phyloP scores from a whole-genome alignment of 805 yeast species.

The Saturnispora sanitii region DNA sequence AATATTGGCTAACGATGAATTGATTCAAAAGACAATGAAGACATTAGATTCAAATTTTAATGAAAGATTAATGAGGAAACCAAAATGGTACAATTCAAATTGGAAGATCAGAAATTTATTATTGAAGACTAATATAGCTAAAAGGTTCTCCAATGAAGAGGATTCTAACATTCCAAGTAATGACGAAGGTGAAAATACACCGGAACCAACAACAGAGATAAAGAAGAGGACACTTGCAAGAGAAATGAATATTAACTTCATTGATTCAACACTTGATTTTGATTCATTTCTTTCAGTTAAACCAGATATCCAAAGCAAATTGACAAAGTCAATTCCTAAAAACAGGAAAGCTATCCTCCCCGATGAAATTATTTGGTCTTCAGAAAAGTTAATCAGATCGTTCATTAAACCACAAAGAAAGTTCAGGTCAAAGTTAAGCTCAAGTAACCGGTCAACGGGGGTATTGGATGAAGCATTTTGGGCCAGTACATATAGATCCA shows the following conservation, averaged over 20 bases:
- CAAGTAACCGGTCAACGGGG: neutral
- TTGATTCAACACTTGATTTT: too few relatives aligned
- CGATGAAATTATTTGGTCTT: slow-evolving; percentile 46
- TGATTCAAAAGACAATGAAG: slow-evolving; percentile 1
- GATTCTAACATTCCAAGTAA: too few relatives aligned
- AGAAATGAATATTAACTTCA: neutral
- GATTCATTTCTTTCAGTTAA: too few relatives aligned
- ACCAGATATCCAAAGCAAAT: neutral
- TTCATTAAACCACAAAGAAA: slow-evolving; percentile 53
- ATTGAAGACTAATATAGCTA: neutral
- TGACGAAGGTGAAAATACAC: too few relatives aligned
- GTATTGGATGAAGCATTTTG: slow-evolving; percentile 59
- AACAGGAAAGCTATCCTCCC: slow-evolving; percentile 19
- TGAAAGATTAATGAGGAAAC: neutral
- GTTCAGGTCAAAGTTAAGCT: slow-evolving; percentile 15
- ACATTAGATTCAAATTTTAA: slow-evolving; percentile 1
- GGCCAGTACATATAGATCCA: slow-evolving; percentile 47
- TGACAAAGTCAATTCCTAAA: neutral
- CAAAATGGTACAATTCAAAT: slow-evolving; percentile 1
- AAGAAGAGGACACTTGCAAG: neutral
- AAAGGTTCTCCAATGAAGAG: too few relatives aligned
- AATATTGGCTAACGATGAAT: neutral
- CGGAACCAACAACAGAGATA: too few relatives aligned
- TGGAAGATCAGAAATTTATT: slow-evolving; percentile 4
- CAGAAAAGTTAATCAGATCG: slow-evolving; percentile 54